These are phyloP conservation scores for Actinomortierella wolfii DNA, from an alignment of 371 early-diverging fungal species.

Conservation along the genomic window DNA sequence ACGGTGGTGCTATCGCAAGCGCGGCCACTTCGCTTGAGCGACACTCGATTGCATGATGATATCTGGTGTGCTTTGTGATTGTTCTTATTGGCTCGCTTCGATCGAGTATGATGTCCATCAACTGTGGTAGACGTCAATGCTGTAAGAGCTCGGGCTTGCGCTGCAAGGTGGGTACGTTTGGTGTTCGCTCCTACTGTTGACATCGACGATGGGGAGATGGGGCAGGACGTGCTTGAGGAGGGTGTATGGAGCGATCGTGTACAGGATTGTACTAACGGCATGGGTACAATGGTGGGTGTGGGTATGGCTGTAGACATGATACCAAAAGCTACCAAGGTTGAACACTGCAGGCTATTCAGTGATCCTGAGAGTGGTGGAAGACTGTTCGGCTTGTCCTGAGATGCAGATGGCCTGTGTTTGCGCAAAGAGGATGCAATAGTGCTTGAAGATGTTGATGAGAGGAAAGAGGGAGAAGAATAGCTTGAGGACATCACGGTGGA, in stretches of 20 bases:
- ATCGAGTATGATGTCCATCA: background rate
- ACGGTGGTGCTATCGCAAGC: background rate
- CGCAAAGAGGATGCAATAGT: too few species aligned
- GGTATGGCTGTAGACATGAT: background rate
- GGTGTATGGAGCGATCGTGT: too few species aligned
- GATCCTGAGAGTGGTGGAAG: background rate
- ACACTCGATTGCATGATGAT: too few species aligned
- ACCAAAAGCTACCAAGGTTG: too few species aligned
- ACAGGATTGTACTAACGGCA: background rate
- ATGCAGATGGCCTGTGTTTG: background rate
- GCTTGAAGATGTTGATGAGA: constrained; percentile 17
- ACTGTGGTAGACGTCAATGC: background rate
- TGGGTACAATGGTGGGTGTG: background rate
- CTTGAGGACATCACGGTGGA: too few species aligned
- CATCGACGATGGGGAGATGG: too few species aligned
- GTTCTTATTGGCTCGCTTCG: background rate
- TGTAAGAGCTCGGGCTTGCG: background rate
- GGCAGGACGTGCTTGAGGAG: too few species aligned
- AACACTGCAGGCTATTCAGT: too few species aligned
- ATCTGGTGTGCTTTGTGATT: background rate
- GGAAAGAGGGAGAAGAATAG: too few species aligned
- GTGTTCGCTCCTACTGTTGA: too few species aligned
- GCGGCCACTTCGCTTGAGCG: too few species aligned
- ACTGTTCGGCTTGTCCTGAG: background rate
- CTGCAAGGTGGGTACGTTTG: too few species aligned